Percentiles rank a stretch among this genome's conserved stretches.
These are phyloP conservation scores for Anthostomella pinea DNA, from an alignment of 2,329 filamentous ascomycete genomes.

Conservation along the genomic window DNA sequence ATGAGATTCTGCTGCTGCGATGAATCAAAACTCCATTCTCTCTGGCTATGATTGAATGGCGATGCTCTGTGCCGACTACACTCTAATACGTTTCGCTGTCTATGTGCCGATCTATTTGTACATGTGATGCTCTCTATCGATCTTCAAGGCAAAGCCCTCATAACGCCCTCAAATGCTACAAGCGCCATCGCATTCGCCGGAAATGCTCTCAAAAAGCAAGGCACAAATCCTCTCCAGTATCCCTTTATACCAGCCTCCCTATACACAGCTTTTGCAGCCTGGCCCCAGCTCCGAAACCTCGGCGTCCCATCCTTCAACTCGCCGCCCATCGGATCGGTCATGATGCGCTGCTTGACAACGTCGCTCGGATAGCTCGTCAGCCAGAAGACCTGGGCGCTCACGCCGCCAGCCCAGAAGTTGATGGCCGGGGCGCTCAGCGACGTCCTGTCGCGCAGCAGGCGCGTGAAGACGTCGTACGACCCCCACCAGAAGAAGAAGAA, in stretches of 20 bases:
- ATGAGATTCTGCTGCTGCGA: constrained; percentile 12
- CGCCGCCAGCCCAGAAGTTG: constrained; percentile 96
- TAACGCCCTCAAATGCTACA: constrained; percentile 88
- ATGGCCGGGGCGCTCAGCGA: constrained; percentile 71
- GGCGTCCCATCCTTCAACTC: constrained; percentile 63
- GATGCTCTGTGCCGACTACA: constrained; percentile 1
- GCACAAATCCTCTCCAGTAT: constrained; percentile 91
- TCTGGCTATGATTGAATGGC: constrained; percentile 2
- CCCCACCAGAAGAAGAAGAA: constrained; percentile 99
- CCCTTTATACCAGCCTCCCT: constrained; percentile 72
- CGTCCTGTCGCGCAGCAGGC: constrained; percentile 64
- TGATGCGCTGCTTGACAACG: constrained; percentile 92
- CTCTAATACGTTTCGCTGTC: constrained; percentile 1
- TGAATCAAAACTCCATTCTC: constrained; percentile 6
- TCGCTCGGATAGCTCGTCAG: constrained; percentile 87
- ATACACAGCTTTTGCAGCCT: constrained; percentile 76
- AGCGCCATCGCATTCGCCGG: constrained; percentile 93
- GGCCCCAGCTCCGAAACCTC: constrained; percentile 71
- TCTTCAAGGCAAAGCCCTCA: constrained; percentile 59
- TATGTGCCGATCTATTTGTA: constrained; percentile 1
- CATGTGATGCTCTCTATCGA: constrained; percentile 7
- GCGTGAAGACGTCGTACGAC: constrained; percentile 84
- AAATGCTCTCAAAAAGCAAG: constrained; percentile 90
- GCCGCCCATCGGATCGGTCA: constrained; percentile 87
- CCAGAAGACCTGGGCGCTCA: constrained; percentile 95